Conservation (phyloP, 345 rosid genomes). For the Toxicodendron radicans region DNA sequence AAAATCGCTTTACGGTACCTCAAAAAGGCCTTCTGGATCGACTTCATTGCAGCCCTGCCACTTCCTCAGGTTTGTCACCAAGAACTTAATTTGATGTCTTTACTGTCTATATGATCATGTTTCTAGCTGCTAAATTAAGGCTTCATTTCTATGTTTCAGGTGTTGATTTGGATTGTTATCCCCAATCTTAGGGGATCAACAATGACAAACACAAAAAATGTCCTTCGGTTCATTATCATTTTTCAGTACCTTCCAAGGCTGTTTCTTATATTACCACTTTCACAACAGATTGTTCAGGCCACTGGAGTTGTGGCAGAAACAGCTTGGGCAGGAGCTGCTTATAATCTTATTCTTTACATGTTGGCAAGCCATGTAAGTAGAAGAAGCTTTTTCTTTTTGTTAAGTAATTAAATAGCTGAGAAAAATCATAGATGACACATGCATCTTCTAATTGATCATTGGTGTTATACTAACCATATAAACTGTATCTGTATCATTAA, state of each 20-base stretch:
- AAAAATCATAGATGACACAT: too few species aligned
- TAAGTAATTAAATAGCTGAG: too few species aligned
- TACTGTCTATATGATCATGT: not conserved
- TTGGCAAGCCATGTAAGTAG: conserved; percentile 94
- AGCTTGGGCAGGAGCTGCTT: conserved; percentile 97
- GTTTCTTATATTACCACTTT: conserved; percentile 71
- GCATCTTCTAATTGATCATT: too few species aligned
- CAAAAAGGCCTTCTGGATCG: conserved; percentile 60
- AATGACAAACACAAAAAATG: conserved; percentile 78
- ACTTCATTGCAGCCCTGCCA: conserved; percentile 76
- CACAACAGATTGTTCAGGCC: conserved; percentile 74
- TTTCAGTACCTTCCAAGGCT: conserved; percentile 81
- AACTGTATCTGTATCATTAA: too few species aligned
- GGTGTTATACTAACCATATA: not conserved
- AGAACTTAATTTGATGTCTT: not conserved
- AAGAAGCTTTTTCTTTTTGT: not conserved
- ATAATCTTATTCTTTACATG: conserved; percentile 88
- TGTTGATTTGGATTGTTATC: conserved; percentile 74
- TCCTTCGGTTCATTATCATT: conserved; percentile 79
- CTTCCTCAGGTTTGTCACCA: conserved; percentile 69
- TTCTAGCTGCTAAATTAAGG: too few species aligned
- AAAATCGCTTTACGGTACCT: conserved; percentile 68
- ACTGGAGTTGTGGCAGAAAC: conserved; percentile 89
- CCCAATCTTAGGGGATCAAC: conserved; percentile 78
- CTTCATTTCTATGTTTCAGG: conserved; percentile 44